Conservation (phyloP, 257 asterid species). For the Capsicum baccatum region DNA sequence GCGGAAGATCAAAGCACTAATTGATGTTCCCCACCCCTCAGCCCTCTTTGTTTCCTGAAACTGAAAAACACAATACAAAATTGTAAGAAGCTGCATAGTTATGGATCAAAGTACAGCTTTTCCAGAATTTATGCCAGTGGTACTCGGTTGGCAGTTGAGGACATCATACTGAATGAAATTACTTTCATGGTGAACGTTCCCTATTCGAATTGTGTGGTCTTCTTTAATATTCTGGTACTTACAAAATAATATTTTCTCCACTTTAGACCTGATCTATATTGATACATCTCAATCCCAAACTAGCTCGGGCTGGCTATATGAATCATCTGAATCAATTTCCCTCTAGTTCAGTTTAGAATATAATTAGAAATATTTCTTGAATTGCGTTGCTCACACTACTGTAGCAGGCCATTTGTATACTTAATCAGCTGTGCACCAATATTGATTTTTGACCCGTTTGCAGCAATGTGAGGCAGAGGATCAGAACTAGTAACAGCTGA, state of each 20-base stretch:
- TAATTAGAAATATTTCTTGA: slow-evolving; percentile 18
- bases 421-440: not conserved
- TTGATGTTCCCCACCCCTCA: not conserved
- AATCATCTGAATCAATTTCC: slow-evolving; percentile 9
- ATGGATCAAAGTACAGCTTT: not conserved
- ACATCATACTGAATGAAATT: slow-evolving; percentile 12
- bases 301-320: slow-evolving; percentile 3
- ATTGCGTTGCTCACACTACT: not conserved
- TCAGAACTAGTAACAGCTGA: slow-evolving; percentile 12
- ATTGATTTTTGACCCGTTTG: not conserved
- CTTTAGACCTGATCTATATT: not conserved
- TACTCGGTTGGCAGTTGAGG: slow-evolving; percentile 26
- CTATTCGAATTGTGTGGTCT: not conserved
- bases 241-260: not conserved
- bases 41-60: slow-evolving; percentile 19
- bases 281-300: not conserved
- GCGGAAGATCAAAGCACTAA: not conserved
- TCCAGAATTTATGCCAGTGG: slow-evolving; percentile 12
- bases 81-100: not conserved
- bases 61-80: not conserved
- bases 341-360: not conserved
- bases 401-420: not conserved
- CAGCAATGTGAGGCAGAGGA: not conserved
- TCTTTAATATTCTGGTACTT: not conserved
- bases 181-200: not conserved